These are phyloP conservation scores for Lyophyllum semitale DNA, from an alignment of 768 basidiomycete genomes.

Conservation along the genomic window DNA sequence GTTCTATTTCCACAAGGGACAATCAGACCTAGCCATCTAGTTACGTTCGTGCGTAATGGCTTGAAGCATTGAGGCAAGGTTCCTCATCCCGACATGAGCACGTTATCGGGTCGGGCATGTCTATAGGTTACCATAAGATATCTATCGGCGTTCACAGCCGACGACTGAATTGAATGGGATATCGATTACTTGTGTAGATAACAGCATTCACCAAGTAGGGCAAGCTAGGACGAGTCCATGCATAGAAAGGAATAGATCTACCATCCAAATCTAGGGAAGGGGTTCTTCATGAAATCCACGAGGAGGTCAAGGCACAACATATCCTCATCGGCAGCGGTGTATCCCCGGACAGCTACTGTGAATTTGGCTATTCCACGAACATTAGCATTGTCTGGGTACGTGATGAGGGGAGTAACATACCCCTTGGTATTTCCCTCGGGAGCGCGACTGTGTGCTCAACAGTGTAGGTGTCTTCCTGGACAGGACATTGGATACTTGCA, in stretches of 20 bases:
- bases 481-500: constrained; percentile 81
- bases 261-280: constrained; percentile 34
- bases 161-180: background rate
- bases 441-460: constrained; percentile 83
- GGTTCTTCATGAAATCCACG: constrained; percentile 70
- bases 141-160: too few species aligned
- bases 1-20: too few species aligned
- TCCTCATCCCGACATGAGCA: background rate
- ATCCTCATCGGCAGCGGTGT: constrained; percentile 69
- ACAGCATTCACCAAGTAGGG: background rate
- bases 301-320: constrained; percentile 80
- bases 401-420: constrained; percentile 30
- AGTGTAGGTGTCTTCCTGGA: constrained; percentile 67
- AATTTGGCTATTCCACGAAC: constrained; percentile 72
- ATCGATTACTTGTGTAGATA: background rate
- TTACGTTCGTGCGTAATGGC: too few species aligned
- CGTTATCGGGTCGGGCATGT: background rate
- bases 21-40: background rate
- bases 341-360: constrained; percentile 65
- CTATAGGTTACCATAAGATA: background rate
- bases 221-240: background rate
- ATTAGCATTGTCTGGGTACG: constrained; percentile 2
- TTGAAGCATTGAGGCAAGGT: too few species aligned
- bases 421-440: constrained; percentile 90
- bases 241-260: constrained; percentile 15